phyloP scores from a whole-genome alignment of 495 filamentous ascomycete species.

The Penicillium paxilli region DNA sequence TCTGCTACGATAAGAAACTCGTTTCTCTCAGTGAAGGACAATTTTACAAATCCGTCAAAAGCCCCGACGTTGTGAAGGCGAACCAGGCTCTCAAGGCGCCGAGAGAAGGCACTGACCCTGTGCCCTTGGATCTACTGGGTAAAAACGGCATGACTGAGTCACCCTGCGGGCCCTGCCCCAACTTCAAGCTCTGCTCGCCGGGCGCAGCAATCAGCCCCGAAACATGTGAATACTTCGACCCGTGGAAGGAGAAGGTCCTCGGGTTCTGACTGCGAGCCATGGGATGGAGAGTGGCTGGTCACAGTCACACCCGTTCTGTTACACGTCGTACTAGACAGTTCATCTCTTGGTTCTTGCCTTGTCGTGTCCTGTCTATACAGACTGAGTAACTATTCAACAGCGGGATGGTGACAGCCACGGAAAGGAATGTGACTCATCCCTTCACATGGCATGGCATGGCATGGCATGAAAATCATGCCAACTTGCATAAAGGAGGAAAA shows the following conservation, averaged over 20 bases:
- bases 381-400: no score
- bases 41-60: constrained; percentile 50
- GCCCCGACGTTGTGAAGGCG: constrained; percentile 38
- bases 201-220: constrained; percentile 85
- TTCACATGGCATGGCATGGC: no score
- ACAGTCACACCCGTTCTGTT: background rate
- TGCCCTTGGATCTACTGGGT: constrained; percentile 23
- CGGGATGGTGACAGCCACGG: background rate
- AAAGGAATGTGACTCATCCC: background rate
- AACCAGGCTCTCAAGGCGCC: constrained; percentile 40
- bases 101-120: constrained; percentile 28
- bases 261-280: constrained; percentile 29
- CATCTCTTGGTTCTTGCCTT: no score
- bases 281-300: background rate
- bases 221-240: constrained; percentile 86
- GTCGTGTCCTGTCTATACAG: no score
- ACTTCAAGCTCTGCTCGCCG: constrained; percentile 88
- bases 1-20: constrained; percentile 77
- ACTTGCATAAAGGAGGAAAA: constrained; percentile 13
- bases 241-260: constrained; percentile 63
- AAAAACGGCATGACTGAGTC: constrained; percentile 79
- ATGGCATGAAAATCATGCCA: background rate
- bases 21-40: constrained; percentile 50
- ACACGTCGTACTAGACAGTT: background rate
- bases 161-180: constrained; percentile 89